These are phyloP conservation scores for Fusarium sacchari DNA, from an alignment of 2,329 filamentous ascomycete species.

Conservation along the genomic window DNA sequence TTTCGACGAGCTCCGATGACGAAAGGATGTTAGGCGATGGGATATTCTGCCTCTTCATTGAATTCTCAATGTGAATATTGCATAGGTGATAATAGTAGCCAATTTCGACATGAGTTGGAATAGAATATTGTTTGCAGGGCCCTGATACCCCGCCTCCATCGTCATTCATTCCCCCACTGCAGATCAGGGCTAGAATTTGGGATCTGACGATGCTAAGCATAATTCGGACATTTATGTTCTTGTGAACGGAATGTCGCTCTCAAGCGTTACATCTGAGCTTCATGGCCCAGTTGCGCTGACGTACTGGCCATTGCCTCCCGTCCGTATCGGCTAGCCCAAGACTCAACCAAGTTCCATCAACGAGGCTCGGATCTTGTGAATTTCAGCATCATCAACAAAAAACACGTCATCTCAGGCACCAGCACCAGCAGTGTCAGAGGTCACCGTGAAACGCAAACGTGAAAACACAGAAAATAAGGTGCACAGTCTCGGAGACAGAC, in stretches of 20 bases:
- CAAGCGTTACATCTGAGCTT: no score
- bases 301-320: not conserved
- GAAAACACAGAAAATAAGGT: accelerated
- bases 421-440: accelerated
- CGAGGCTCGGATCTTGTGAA: accelerated
- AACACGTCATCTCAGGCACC: not conserved
- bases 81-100: not conserved
- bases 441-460: accelerated
- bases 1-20: not conserved
- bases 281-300: not conserved
- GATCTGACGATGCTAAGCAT: not conserved
- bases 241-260: not conserved
- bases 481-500: not conserved
- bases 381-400: not conserved
- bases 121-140: not conserved
- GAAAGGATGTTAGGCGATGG: not conserved
- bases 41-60: accelerated
- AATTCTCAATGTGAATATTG: accelerated
- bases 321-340: not conserved
- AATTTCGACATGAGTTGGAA: not conserved
- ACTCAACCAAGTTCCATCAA: not conserved
- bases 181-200: not conserved
- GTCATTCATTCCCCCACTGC: not conserved
- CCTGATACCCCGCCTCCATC: not conserved
- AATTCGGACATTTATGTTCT: not conserved